Percentiles rank a stretch among this genome's conserved stretches.
phyloP scores from a whole-genome alignment of 306 rosid species.

The Gleditsia sinensis region DNA sequence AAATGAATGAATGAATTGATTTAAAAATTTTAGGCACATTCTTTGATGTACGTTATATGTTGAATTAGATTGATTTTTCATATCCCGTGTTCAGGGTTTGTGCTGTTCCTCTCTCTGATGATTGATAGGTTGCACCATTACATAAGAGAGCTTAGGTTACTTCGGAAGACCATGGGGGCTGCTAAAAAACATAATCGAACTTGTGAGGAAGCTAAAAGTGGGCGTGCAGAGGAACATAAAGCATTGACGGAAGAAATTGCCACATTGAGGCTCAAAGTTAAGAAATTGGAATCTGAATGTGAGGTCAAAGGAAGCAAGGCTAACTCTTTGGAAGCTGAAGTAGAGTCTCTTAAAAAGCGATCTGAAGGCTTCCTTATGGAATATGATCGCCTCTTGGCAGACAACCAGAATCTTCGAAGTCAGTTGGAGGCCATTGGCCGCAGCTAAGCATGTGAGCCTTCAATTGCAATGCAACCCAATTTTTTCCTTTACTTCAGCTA shows the following conservation, averaged over 20 bases:
- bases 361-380: conserved; percentile 76
- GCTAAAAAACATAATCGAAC: conserved; percentile 70
- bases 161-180: conserved; percentile 72
- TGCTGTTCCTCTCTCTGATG: conserved; percentile 73
- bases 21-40: background rate
- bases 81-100: conserved; percentile 58
- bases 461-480: conserved; percentile 1
- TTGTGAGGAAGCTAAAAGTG: conserved; percentile 49
- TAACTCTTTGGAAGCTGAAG: conserved; percentile 56
- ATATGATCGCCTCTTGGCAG: conserved; percentile 70
- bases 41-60: background rate
- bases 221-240: conserved; percentile 40
- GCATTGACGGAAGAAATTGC: conserved; percentile 60
- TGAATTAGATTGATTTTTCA: conserved; percentile 15
- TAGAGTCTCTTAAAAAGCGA: conserved; percentile 72
- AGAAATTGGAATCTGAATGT: conserved; percentile 64
- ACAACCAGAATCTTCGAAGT: conserved; percentile 68
- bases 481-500: conserved; percentile 29
- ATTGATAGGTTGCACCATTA: conserved; percentile 82
- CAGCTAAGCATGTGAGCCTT: conserved; percentile 34
- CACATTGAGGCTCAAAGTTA: conserved; percentile 46
- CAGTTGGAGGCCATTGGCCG: conserved; percentile 58
- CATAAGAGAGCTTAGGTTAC: conserved; percentile 78
- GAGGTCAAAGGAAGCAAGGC: conserved; percentile 56
- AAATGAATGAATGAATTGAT: too few species aligned